Evolutionary conservation across 2,329 filamentous ascomycete species (phyloP).

Genomic region (Beauveria rudraprayagi): DNA sequence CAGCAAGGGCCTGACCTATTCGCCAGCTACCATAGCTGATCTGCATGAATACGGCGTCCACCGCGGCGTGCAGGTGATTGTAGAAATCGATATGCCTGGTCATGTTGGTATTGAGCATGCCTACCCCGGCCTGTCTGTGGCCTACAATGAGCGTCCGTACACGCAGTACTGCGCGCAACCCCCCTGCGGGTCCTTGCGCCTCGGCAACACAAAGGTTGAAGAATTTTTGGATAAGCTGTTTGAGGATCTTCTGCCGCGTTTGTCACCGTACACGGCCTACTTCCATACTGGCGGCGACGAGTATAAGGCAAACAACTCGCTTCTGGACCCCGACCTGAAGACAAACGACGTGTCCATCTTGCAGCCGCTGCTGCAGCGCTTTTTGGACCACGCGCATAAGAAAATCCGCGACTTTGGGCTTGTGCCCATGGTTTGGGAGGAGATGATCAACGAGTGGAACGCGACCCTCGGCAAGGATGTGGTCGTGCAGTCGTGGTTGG

Average conservation of each 20-base stretch:
- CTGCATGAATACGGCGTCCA: conserved; percentile 64
- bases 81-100: conserved; percentile 76
- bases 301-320: conserved; percentile 68
- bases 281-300: conserved; percentile 89
- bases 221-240: conserved; percentile 65
- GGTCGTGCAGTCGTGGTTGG: conserved; percentile 73
- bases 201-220: conserved; percentile 64
- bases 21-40: conserved; percentile 50
- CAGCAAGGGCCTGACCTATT: conserved; percentile 57
- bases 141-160: conserved; percentile 50
- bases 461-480: conserved; percentile 62
- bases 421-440: conserved; percentile 78
- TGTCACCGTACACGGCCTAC: conserved; percentile 60
- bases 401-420: conserved; percentile 57
- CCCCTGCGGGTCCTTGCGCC: conserved; percentile 62
- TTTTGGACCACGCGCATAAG: conserved; percentile 62
- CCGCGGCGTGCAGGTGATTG: conserved; percentile 61
- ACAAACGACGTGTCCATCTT: conserved; percentile 59
- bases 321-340: conserved; percentile 62
- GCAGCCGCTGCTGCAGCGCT: conserved; percentile 67
- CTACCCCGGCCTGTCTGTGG: conserved; percentile 65
- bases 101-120: conserved; percentile 63
- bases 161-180: conserved; percentile 53
- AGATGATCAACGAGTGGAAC: conserved; percentile 74
- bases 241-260: conserved; percentile 66